Base-by-base conservation (phyloP, 768 basidiomycete genomes). In the Clathrus columnatus region DNA sequence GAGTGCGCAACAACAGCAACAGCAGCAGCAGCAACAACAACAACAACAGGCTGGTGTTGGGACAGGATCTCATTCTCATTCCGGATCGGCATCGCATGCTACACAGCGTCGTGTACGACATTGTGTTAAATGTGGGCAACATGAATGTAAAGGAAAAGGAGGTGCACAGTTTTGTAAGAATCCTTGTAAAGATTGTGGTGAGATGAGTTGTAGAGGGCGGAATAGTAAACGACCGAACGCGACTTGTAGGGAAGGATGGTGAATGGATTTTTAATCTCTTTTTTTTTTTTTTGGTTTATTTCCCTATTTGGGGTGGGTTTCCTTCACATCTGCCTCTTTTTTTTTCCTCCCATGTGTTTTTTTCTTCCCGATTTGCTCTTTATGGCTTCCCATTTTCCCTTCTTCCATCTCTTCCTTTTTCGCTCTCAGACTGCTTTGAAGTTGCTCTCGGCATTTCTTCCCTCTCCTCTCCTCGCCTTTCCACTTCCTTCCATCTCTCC, bases 61-160 rank as follows among this genome's bases (percentile, higher is more conserved):
- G 36, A 24, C 58, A 21, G 14, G 43, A 1, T 45, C 55, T 27
- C 14, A 11, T 29, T 51, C 16, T n/a, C 17, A 50, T 27, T 10
- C 61, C 64, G 62, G 30, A 65, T 60, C 16, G 62, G 63, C 8
- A 36, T 59, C 68, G 2, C 72, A 75, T 56, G 68, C 70, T 2
- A 69, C 73, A 3, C 68, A 68, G 61, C 86, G 86, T 64, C 77
- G 88, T 2, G 80, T 80, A 44, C 83, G 87, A 41, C 88, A 89
- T 63, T 91, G 87, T 62, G 84, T 83, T 66, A 91, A 91, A 70
- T 90, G 87, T 55, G 87, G 87, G 16, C 82, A 80, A 36, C 81
- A 84, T 67, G 81, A 85, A 21, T 91, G 87, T 67, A 90, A 89
- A 65, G 87, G 87, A 48, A 90, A 89, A 61, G 87, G 87, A 2